phyloP scores from a whole-genome alignment of 1,139 yeast species.

The Taiozyma sp. region DNA sequence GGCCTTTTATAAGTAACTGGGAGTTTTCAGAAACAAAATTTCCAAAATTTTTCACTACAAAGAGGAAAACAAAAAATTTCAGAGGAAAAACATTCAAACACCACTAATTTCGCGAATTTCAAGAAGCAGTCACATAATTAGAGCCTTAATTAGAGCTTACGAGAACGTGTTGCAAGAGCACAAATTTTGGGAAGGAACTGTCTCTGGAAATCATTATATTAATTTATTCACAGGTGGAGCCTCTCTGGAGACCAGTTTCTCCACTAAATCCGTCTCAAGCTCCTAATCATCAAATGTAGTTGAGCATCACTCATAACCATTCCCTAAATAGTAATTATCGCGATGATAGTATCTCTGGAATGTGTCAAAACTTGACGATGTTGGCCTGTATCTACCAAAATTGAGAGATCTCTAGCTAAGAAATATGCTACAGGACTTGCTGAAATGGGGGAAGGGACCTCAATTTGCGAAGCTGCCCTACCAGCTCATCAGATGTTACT shows the following conservation, averaged over 20 bases:
- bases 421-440: not conserved
- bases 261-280: too few species aligned
- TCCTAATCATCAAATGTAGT: too few species aligned
- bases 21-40: not conserved
- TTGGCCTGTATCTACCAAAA: not conserved
- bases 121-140: not conserved
- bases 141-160: not conserved
- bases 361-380: not conserved
- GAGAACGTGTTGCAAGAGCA: not conserved
- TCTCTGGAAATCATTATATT: not conserved
- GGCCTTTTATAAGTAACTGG: not conserved
- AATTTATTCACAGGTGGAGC: too few species aligned
- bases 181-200: not conserved
- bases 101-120: not conserved
- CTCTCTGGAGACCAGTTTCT: too few species aligned
- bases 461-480: not conserved
- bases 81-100: conserved; percentile 7
- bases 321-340: not conserved
- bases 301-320: not conserved
- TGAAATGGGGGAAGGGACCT: not conserved
- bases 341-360: not conserved
- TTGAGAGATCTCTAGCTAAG: too few species aligned
- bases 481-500: conserved; percentile 5
- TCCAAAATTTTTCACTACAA: conserved; percentile 10
- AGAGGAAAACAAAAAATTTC: not conserved